Conservation (phyloP, 495 filamentous ascomycete genomes). For the Oidiodendron maius region DNA sequence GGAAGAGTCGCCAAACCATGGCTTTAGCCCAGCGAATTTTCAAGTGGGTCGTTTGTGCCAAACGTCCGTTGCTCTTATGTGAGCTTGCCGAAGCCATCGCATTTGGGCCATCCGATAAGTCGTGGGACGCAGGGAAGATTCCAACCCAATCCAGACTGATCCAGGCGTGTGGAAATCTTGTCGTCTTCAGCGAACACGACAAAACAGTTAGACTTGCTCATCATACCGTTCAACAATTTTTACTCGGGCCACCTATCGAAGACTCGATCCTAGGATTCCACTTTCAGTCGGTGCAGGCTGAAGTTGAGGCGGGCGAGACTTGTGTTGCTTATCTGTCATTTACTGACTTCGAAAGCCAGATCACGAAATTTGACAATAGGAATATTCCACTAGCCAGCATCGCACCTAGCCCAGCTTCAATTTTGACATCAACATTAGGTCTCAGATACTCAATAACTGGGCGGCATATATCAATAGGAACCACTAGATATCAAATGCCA, state of each 20-base stretch:
- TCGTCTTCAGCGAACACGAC: slow-evolving; percentile 27
- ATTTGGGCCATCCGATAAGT: background rate
- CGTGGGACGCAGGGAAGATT: slow-evolving; percentile 3
- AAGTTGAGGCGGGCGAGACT: slow-evolving; percentile 16
- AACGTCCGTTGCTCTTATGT: slow-evolving; percentile 22
- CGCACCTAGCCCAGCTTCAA: background rate
- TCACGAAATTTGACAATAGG: background rate
- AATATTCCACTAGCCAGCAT: background rate
- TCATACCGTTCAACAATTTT: slow-evolving; percentile 23
- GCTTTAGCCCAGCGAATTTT: slow-evolving; percentile 15
- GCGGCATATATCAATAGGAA: background rate
- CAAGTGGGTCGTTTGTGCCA: slow-evolving; percentile 20
- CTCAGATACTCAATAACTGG: background rate
- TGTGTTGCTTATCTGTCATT: slow-evolving; percentile 32
- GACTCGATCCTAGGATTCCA: slow-evolving; percentile 8
- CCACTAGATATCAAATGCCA: background rate
- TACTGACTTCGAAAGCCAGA: slow-evolving; percentile 23
- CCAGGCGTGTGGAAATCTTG: slow-evolving; percentile 22
- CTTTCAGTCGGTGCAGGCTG: background rate
- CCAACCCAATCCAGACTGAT: slow-evolving; percentile 25
- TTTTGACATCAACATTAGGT: background rate
- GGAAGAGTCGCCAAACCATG: background rate
- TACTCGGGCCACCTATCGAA: slow-evolving; percentile 1
- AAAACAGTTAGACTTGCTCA: slow-evolving; percentile 27
- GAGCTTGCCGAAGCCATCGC: slow-evolving; percentile 27